Evolutionary conservation across 1,284 basidiomycete species (phyloP), one percentile per base, ranked within the genome.

Genomic region (Retiboletus flavoniger): DNA sequence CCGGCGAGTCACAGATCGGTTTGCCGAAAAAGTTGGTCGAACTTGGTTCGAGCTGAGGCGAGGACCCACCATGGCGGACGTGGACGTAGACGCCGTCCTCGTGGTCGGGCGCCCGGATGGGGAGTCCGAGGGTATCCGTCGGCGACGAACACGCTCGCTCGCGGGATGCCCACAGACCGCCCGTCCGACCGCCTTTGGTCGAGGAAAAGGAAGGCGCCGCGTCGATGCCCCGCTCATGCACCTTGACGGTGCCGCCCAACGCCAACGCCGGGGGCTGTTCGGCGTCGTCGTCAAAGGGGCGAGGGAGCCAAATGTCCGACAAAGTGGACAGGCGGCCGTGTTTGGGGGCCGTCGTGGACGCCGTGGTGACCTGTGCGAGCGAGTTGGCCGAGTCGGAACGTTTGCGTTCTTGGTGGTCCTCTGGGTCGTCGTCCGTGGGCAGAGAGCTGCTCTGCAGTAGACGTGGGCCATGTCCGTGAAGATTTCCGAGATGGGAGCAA

Each of bases 1-100:
- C 62, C 21, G 63, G 63, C 3, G 63, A 64, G 13, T 68, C 64
- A 16, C 66, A 68, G 8, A 63, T 16, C 0, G 64, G 54, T 28
- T 47, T 31, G 49, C 47, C 53, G 16, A 65, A 55, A 32, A 47
- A 54, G 11, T 9, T 39, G 43, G 24, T 51, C 26, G 17, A 14
- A 50, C 26, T 34, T 39, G 36, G 19, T 44, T 64, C 52, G 7
- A 53, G 17, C 17, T 1, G 24, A 24, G 42, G 7, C 21, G 14
- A 38, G 13, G 36, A 7, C 17, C 11, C 35, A 14, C n/a, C 5
- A 16, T 26, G 40, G 10, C 31, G 29, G 17, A 31, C 4, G 29
- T 19, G 28, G 7, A 31, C n/a, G 29, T 32, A n/a, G n/a, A 7
- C 7, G 9, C 2, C 43, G 28, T 40, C 11, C 35, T 43, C 35